These are phyloP conservation scores for Sugiyamaella qingdaonensis DNA, from an alignment of 805 yeast species.

Conservation along the genomic window DNA sequence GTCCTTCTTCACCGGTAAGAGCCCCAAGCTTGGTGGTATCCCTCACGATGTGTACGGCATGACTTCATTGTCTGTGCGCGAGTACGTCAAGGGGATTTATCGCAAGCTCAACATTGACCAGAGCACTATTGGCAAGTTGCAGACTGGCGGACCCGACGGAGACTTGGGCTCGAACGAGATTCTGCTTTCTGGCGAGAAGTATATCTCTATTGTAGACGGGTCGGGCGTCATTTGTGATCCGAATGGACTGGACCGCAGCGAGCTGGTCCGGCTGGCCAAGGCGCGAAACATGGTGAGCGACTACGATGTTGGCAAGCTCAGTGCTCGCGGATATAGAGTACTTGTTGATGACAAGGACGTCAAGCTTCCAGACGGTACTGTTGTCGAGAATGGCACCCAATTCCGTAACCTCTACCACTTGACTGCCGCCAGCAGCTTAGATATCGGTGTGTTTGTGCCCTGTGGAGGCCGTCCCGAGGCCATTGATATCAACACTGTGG, in stretches of 20 bases:
- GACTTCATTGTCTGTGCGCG: constrained; percentile 93
- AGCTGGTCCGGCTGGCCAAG: constrained; percentile 72
- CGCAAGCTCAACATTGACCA: constrained; percentile 64
- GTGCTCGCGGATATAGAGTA: constrained; percentile 73
- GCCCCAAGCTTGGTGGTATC: constrained; percentile 89
- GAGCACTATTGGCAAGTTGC: constrained; percentile 67
- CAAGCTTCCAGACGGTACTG: constrained; percentile 68
- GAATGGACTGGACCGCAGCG: constrained; percentile 76
- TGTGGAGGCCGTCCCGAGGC: constrained; percentile 99
- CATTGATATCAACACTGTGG: constrained; percentile 79
- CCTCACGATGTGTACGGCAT: constrained; percentile 98
- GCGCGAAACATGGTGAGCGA: constrained; percentile 68
- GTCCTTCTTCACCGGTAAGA: constrained; percentile 95
- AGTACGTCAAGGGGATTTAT: constrained; percentile 83
- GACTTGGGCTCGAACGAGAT: constrained; percentile 96
- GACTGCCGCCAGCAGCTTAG: constrained; percentile 58
- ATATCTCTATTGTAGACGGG: constrained; percentile 90
- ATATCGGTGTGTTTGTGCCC: constrained; percentile 85
- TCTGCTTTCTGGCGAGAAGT: constrained; percentile 76
- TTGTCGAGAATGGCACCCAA: constrained; percentile 75
- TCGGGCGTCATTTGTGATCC: constrained; percentile 94
- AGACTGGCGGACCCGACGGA: constrained; percentile 99
- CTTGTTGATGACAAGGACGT: constrained; percentile 81
- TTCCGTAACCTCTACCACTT: constrained; percentile 91
- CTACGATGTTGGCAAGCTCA: constrained; percentile 63